Evolutionary conservation across 106 monocot genomes (phyloP), one percentile per base, ranked within the genome.

Genomic region (Dactylorhiza incarnata): DNA sequence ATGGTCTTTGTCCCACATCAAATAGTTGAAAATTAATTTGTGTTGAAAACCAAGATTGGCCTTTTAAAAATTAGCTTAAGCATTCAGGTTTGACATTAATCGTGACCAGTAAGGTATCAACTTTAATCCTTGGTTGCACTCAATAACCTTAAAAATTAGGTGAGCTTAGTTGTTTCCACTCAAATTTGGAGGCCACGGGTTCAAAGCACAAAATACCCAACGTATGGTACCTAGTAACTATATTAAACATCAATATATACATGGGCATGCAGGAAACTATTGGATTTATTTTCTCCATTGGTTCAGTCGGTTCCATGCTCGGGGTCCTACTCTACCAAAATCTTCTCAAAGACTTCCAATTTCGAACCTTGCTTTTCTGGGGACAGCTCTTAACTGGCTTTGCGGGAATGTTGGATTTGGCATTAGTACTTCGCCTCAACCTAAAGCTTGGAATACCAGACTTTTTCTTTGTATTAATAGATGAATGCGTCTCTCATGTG

Each of bases 241-340:
- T 25, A 23, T 63, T 63, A 63, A 63, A 25, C 62, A 63, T 7
- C 8, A 63, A 37, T 37, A 37, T 37, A 52, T n/a, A 52, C 45
- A 45, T 73, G 24, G 25, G 73, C 15, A 9, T 73, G 46, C 77
- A 86, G 86, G 84, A 50, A 73, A 72, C 84, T 9, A 74, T 87
- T 51, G 91, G 94, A 8, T 85, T 84, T 17, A 84, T 79, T 37
- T 83, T 78, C 68, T 69, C 85, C 2, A 26, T 90, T n/a, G 86
- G 94, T 5, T 78, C 94, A 20, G 78, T 86, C 12, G 94, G 89
- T 46, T 85, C 91, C 24, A 83, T 95, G 4, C 74, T 89, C 8
- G 94, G 91, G 1, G 94, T 95, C 13, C 48, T 95, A 9, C 83
- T 95, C n/a, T 95, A 89, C 55, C 94, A 95, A 69, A 87, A 87